A percentile compares a stretch with the other conserved stretches of the same genome.
Conservation (phyloP, 331 rosid species). For the Pyracantha coccinea region DNA sequence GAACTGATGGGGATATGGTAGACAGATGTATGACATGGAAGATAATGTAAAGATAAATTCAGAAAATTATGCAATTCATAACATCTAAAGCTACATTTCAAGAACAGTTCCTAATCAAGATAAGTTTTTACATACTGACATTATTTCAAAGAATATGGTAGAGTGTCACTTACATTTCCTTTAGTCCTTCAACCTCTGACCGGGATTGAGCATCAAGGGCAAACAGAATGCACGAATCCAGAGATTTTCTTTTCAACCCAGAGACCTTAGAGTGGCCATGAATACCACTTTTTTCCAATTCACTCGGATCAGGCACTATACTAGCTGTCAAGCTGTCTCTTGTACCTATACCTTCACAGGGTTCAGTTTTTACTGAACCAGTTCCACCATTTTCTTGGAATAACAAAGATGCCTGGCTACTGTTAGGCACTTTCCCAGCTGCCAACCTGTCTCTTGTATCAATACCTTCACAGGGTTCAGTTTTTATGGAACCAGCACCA, state of each 20-base stretch:
- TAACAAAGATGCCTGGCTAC: slow-evolving; percentile 19
- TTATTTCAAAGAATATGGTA: not conserved
- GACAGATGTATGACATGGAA: not conserved
- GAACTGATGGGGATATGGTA: not conserved
- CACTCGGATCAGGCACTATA: slow-evolving; percentile 24
- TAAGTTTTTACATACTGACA: not conserved
- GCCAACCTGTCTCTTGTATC: slow-evolving; percentile 25
- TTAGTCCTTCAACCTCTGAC: slow-evolving; percentile 55
- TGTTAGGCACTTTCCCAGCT: slow-evolving; percentile 15
- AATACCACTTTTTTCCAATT: slow-evolving; percentile 38
- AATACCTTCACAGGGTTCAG: slow-evolving; percentile 24
- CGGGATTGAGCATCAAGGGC: slow-evolving; percentile 54
- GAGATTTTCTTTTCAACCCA: slow-evolving; percentile 54
- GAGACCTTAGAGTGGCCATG: slow-evolving; percentile 14
- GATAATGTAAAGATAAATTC: not conserved
- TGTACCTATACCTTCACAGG: slow-evolving; percentile 23
- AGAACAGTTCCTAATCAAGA: not conserved
- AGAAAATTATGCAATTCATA: not conserved
- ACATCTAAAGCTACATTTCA: not conserved
- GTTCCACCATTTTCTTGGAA: slow-evolving; percentile 32
- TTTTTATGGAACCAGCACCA: slow-evolving; percentile 17
- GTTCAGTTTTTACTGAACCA: slow-evolving; percentile 33
- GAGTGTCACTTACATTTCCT: slow-evolving; percentile 48
- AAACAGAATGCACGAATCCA: slow-evolving; percentile 42
- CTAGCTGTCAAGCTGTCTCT: slow-evolving; percentile 18